These are phyloP conservation scores for Xylaria sp. DNA, from an alignment of 2,329 filamentous ascomycete species.

Conservation along the genomic window DNA sequence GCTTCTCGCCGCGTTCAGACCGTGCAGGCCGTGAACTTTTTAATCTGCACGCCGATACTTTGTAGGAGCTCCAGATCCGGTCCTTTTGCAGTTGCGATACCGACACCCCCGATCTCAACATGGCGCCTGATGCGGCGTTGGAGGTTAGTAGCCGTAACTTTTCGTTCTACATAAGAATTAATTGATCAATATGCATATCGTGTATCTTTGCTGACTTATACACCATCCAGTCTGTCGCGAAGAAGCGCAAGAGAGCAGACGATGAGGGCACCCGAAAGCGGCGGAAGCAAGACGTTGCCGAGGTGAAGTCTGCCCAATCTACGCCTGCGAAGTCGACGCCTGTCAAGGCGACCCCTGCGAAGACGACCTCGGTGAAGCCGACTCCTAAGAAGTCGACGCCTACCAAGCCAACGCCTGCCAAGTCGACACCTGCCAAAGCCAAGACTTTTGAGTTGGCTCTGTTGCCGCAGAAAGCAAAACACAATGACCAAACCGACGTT, in stretches of 20 bases:
- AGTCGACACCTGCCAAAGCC: slow-evolving; percentile 10
- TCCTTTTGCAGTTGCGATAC: slow-evolving; percentile 2
- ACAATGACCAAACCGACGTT: slow-evolving; percentile 8
- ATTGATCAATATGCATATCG: not conserved
- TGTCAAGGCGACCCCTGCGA: not conserved
- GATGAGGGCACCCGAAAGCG: slow-evolving; percentile 40
- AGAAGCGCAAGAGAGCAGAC: slow-evolving; percentile 44
- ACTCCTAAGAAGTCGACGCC: slow-evolving; percentile 5
- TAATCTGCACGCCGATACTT: slow-evolving; percentile 6
- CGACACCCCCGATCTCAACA: slow-evolving; percentile 15
- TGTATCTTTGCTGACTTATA: slow-evolving; percentile 13
- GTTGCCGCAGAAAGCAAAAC: slow-evolving; percentile 3
- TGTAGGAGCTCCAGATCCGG: not conserved
- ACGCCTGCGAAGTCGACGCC: slow-evolving; percentile 10
- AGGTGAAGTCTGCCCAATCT: slow-evolving; percentile 12
- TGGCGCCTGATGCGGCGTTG: slow-evolving; percentile 25
- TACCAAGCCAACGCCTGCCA: slow-evolving; percentile 11
- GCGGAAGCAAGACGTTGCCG: slow-evolving; percentile 33
- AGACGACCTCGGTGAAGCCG: too few species aligned
- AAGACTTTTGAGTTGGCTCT: slow-evolving; percentile 12
- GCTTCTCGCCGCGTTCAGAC: not conserved
- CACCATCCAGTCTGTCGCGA: slow-evolving; percentile 32
- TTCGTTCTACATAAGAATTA: not conserved
- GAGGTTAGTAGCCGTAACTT: slow-evolving; percentile 23
- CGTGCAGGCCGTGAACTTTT: slow-evolving; percentile 22